Evolutionary conservation across 176 grass and related monocot species (phyloP).

Genomic region (Oryza brachyantha): DNA sequence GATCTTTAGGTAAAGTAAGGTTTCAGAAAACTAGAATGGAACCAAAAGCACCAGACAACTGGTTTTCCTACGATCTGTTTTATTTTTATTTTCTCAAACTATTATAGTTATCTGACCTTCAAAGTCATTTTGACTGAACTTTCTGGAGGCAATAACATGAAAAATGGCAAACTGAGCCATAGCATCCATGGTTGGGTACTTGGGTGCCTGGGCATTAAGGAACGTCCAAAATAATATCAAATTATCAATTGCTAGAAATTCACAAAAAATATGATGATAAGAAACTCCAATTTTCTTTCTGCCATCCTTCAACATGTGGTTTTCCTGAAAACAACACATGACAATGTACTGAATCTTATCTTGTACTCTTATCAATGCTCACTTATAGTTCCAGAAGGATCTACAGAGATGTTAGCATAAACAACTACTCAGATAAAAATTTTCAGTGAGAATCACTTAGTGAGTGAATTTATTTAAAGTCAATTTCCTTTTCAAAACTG

Average conservation of each 20-base stretch:
- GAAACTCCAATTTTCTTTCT: neutral
- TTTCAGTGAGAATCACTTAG: neutral
- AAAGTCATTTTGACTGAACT: neutral
- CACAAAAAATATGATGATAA: neutral
- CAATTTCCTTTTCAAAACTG: neutral
- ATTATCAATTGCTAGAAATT: neutral
- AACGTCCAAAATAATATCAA: neutral
- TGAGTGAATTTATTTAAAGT: neutral
- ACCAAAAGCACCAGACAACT: neutral
- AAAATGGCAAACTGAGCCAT: neutral
- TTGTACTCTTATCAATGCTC: neutral
- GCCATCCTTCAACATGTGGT: neutral
- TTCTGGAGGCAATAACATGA: neutral
- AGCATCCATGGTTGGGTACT: neutral
- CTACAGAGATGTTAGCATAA: neutral
- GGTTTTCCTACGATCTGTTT: neutral
- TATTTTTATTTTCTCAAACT: neutral
- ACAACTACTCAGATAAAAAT: neutral
- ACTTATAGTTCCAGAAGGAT: neutral
- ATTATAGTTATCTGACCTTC: neutral
- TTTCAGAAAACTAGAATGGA: neutral
- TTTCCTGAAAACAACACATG: neutral
- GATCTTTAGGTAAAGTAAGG: neutral
- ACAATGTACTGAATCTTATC: neutral
- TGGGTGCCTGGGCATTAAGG: neutral